phyloP scores from a whole-genome alignment of 2,329 filamentous ascomycete genomes.

The Beauveria sp. region DNA sequence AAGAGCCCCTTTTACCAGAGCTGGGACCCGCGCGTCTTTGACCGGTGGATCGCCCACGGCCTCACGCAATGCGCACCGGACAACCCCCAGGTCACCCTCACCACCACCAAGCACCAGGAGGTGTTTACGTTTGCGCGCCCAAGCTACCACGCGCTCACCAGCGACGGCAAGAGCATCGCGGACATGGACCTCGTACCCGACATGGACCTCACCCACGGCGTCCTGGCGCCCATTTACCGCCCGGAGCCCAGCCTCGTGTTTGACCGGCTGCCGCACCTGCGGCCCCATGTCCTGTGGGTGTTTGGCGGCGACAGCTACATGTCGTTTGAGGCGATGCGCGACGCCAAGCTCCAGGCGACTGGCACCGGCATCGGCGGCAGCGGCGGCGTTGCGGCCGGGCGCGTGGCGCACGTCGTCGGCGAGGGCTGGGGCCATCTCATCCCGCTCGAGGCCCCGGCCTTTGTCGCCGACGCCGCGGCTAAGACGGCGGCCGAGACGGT shows the following conservation, averaged over 20 bases:
- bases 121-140: constrained; percentile 66
- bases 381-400: constrained; percentile 53
- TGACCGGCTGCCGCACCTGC: constrained; percentile 47
- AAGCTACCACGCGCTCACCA: constrained; percentile 38
- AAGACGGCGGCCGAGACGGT: constrained; percentile 52
- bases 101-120: constrained; percentile 74
- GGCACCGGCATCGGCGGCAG: constrained; percentile 61
- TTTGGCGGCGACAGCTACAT: constrained; percentile 56
- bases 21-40: constrained; percentile 77
- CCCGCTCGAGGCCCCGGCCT: constrained; percentile 67
- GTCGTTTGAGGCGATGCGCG: constrained; percentile 39
- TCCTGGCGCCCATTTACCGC: constrained; percentile 53
- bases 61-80: constrained; percentile 52
- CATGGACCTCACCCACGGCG: constrained; percentile 31
- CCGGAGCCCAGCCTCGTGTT: constrained; percentile 54
- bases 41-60: constrained; percentile 54
- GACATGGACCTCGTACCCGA: constrained; percentile 37
- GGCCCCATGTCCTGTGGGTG: constrained; percentile 61
- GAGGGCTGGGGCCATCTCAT: constrained; percentile 68
- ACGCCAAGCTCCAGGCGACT: constrained; percentile 56
- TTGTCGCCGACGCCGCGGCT: constrained; percentile 55
- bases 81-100: constrained; percentile 54
- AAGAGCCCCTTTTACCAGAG: constrained; percentile 62
- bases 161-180: constrained; percentile 29
- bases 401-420: constrained; percentile 59